Base-by-base conservation (phyloP, 176 grass and related monocot species). In the Bonia amplexicaulis region DNA sequence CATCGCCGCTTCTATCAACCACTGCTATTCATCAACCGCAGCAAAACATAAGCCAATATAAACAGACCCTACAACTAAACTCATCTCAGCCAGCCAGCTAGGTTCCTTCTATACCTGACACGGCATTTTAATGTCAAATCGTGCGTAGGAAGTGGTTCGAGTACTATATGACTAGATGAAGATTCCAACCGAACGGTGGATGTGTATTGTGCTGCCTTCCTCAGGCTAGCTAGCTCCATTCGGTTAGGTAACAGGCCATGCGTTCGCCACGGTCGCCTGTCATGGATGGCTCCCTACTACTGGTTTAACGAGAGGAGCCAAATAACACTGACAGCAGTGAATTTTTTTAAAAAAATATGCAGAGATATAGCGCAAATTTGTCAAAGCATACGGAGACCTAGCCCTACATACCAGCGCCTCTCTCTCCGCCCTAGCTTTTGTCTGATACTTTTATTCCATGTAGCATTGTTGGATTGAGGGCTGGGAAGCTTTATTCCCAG, bases 401-500 rank as follows among this genome's bases (percentile, higher is more conserved):
- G 35, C 35, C 35, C 35, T 37, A n/a, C n/a, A n/a, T n/a, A 5
- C 0, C 35, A 37, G 35, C 35, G 4, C 35, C 35, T 1, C 35
- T 37, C 35, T 37, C 35, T 5, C 35, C 35, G 35, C 35, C 35
- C 35, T 37, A 37, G 35, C 67, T 57, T 80, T 90, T 80, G 74
- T 73, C 22, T 5, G 79, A 67, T 84, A 33, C 81, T 78, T 64
- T 54, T 78, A 46, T 78, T 82, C 16, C 87, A 67, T 68, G 76
- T 42, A 33, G 42, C 41, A 74, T 2, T 41, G 39, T 73, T 39
- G 66, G 85, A 74, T 22, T 60, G 47, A 46, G 47, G 59, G 23
- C 27, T 61, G 6, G 71, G 44, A n/a, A 71, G 54, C 71, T 81
- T 85, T 81, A 81, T 89, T 76, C 88, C 63, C 54, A 23, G 33